phyloP scores from a whole-genome alignment of 2,329 filamentous ascomycete genomes.

The Colletotrichum sojae region DNA sequence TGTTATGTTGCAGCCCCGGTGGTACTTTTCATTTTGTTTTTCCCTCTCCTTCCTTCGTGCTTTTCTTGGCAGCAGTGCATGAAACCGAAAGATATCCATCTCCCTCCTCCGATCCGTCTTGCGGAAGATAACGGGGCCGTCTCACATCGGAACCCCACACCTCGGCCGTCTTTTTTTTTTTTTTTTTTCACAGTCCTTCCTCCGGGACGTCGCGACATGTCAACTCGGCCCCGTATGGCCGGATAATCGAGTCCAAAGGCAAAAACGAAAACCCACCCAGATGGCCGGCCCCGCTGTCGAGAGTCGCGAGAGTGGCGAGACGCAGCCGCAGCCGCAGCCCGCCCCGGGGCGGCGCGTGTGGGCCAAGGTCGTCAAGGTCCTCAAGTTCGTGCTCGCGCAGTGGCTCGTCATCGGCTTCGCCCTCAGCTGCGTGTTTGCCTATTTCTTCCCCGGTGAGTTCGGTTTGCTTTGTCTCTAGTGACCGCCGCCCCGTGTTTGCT shows the following conservation, averaged over 20 bases:
- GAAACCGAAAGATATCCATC: neutral
- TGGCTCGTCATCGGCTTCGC: conserved; percentile 77
- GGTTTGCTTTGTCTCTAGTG: no score
- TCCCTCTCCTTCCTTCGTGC: neutral
- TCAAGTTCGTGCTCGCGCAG: conserved; percentile 65
- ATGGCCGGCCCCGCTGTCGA: conserved; percentile 27
- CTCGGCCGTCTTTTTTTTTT: neutral
- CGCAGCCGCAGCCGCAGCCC: conserved; percentile 4
- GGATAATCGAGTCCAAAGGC: neutral
- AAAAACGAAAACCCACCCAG: neutral
- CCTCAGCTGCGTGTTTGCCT: conserved; percentile 63
- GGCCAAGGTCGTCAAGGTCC: conserved; percentile 17
- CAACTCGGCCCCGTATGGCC: neutral
- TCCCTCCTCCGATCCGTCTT: neutral
- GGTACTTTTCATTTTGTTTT: neutral
- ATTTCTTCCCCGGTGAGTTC: conserved; percentile 59
- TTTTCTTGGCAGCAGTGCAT: neutral
- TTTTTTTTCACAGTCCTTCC: neutral
- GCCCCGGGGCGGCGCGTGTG: conserved; percentile 8
- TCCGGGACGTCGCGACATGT: neutral
- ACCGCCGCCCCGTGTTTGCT: neutral
- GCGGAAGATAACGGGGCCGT: neutral
- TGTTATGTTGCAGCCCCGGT: no score
- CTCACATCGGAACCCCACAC: conserved; percentile 13
- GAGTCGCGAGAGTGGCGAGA: neutral